A percentile compares a stretch with the other conserved stretches of the same genome.
phyloP scores from a whole-genome alignment of 2,329 filamentous ascomycete species.

The Coniella vitis region DNA sequence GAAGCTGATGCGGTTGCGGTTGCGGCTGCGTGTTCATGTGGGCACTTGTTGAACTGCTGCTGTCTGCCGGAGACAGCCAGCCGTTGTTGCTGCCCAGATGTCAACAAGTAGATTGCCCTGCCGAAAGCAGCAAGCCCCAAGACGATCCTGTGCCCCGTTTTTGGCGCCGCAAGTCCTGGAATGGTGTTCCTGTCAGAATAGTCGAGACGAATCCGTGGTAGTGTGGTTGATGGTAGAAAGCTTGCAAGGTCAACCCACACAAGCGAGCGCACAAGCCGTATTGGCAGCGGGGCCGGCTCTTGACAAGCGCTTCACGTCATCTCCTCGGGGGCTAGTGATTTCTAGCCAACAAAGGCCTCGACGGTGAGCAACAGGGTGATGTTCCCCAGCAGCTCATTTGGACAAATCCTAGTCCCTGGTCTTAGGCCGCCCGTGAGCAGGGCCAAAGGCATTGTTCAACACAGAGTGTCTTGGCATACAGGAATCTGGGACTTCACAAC shows the following conservation, averaged over 20 bases:
- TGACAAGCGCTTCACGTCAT: slow-evolving; percentile 2
- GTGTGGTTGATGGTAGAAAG: no score
- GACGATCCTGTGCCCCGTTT: neutral
- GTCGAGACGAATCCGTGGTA: neutral
- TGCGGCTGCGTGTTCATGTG: no score
- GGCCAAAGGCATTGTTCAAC: neutral
- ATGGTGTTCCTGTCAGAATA: neutral
- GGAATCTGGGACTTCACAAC: neutral
- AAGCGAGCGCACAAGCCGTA: neutral
- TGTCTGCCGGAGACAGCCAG: neutral
- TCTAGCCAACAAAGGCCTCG: neutral
- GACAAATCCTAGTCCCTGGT: neutral
- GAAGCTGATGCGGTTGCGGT: neutral
- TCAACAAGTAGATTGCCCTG: neutral
- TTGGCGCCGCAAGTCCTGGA: neutral
- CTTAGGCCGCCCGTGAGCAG: neutral
- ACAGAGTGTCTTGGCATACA: neutral
- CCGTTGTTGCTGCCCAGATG: neutral
- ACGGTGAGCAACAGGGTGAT: neutral
- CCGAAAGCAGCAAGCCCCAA: slow-evolving; percentile 1
- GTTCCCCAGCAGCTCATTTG: no score
- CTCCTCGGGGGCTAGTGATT: no score
- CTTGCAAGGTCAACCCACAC: neutral
- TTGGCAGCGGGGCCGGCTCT: neutral
- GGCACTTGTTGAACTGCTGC: no score